phyloP scores from a whole-genome alignment of 768 basidiomycete genomes.

The Russula lepida region DNA sequence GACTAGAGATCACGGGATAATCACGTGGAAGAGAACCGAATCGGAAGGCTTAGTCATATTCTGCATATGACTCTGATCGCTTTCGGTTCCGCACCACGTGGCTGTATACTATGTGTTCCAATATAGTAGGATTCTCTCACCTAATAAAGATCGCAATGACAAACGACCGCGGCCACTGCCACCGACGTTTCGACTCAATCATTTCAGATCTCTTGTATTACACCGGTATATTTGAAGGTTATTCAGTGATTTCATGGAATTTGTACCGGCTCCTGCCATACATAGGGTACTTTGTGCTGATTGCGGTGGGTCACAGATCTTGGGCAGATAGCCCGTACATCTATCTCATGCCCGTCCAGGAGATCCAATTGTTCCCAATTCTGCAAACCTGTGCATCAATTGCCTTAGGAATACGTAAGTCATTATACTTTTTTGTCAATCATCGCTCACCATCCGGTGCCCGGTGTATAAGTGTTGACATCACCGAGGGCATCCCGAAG shows the following conservation, averaged over 20 bases:
- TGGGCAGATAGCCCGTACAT: background rate
- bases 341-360: slow-evolving; percentile 34
- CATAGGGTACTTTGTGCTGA: slow-evolving; percentile 85
- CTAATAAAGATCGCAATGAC: background rate
- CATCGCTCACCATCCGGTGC: background rate
- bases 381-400: slow-evolving; percentile 83
- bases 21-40: background rate
- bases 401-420: slow-evolving; percentile 82
- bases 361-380: slow-evolving; percentile 83
- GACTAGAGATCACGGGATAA: slow-evolving; percentile 15
- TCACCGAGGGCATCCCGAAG: slow-evolving; percentile 96
- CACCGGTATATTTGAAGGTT: background rate
- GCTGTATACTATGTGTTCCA: background rate
- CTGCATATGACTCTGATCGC: background rate
- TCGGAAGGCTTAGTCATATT: background rate
- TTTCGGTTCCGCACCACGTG: slow-evolving; percentile 1
- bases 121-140: slow-evolving; percentile 8
- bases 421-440: background rate
- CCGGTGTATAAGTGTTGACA: slow-evolving; percentile 60
- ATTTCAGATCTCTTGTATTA: background rate
- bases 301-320: slow-evolving; percentile 49
- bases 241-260: slow-evolving; percentile 51
- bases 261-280: slow-evolving; percentile 61
- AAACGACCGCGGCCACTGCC: background rate
- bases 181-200: background rate